Evolutionary conservation across 495 filamentous ascomycete genomes (phyloP).

Genomic region (Podospora fimiseda): DNA sequence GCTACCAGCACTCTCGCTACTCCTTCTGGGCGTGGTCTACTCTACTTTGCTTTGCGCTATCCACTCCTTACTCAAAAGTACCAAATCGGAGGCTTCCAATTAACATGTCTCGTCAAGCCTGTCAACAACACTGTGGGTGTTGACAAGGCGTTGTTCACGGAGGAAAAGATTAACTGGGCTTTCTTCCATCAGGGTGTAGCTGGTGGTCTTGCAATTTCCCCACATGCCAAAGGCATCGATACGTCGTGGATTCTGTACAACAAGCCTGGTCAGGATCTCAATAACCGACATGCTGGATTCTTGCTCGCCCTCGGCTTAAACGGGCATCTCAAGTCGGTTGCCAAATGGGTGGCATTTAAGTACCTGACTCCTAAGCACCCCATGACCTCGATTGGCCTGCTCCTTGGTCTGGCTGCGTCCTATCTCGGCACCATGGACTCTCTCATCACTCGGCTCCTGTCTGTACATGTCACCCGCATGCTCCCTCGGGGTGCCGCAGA

Average conservation of each 20-base stretch:
- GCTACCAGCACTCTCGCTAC: slow-evolving; percentile 83
- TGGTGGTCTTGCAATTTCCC: slow-evolving; percentile 82
- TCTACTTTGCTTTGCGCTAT: slow-evolving; percentile 74
- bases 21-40: slow-evolving; percentile 72
- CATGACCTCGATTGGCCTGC: slow-evolving; percentile 94
- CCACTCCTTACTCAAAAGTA: slow-evolving; percentile 89
- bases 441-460: slow-evolving; percentile 85
- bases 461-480: slow-evolving; percentile 95
- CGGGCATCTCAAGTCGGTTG: slow-evolving; percentile 84
- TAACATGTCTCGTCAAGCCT: slow-evolving; percentile 84
- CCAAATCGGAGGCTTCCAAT: slow-evolving; percentile 76
- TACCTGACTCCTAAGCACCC: slow-evolving; percentile 97
- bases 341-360: slow-evolving; percentile 98
- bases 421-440: slow-evolving; percentile 96
- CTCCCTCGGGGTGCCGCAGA: slow-evolving; percentile 86
- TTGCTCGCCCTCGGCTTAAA: slow-evolving; percentile 89
- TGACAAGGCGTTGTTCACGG: slow-evolving; percentile 73
- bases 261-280: slow-evolving; percentile 78
- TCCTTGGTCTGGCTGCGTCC: slow-evolving; percentile 86
- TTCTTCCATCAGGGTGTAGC: slow-evolving; percentile 97
- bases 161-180: slow-evolving; percentile 96
- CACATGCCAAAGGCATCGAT: slow-evolving; percentile 85
- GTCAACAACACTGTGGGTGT: slow-evolving; percentile 82
- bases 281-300: slow-evolving; percentile 90
- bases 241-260: slow-evolving; percentile 99